Percentiles rank a stretch among this genome's conserved stretches.
Conservation (phyloP, 352 stramenopile genomes). For the Phytophthora pini region DNA sequence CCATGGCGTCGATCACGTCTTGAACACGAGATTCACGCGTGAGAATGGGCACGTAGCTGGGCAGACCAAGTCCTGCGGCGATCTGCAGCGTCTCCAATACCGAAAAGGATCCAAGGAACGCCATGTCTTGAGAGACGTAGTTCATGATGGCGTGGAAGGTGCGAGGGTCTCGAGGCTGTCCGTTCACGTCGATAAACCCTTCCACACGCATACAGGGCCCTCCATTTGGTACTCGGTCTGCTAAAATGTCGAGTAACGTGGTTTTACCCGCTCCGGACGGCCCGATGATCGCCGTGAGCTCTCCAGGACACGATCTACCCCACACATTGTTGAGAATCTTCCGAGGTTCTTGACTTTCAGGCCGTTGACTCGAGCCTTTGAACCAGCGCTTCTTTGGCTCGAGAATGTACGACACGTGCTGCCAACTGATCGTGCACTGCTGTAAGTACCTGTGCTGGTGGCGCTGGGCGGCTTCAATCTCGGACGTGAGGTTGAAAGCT, state of each 20-base stretch:
- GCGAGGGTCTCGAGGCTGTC: constrained; percentile 38
- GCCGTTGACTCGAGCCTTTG: too few species aligned
- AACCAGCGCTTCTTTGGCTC: constrained; percentile 36
- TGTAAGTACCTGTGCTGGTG: constrained; percentile 29
- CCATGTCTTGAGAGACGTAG: constrained; percentile 72
- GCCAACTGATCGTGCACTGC: constrained; percentile 61
- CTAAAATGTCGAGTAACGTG: constrained; percentile 70
- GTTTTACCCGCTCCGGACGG: constrained; percentile 72
- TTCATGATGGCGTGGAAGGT: constrained; percentile 58
- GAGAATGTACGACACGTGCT: constrained; percentile 59
- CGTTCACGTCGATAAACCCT: constrained; percentile 64
- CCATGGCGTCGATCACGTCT: constrained; percentile 75
- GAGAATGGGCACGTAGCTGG: constrained; percentile 44
- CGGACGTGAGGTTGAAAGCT: constrained; percentile 24
- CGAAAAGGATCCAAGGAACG: constrained; percentile 71
- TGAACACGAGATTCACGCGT: constrained; percentile 64
- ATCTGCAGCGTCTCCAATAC: constrained; percentile 75
- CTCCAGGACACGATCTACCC: constrained; percentile 58
- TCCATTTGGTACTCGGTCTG: constrained; percentile 40
- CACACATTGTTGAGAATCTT: constrained; percentile 67
- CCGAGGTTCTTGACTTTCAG: constrained; percentile 8
- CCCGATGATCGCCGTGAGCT: constrained; percentile 75
- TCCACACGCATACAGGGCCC: constrained; percentile 39
- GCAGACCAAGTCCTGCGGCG: constrained; percentile 58
- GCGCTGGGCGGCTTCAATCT: constrained; percentile 24